phyloP scores from a whole-genome alignment of 164 flowering plant genomes.

The Magnolia kwangsiensis region DNA sequence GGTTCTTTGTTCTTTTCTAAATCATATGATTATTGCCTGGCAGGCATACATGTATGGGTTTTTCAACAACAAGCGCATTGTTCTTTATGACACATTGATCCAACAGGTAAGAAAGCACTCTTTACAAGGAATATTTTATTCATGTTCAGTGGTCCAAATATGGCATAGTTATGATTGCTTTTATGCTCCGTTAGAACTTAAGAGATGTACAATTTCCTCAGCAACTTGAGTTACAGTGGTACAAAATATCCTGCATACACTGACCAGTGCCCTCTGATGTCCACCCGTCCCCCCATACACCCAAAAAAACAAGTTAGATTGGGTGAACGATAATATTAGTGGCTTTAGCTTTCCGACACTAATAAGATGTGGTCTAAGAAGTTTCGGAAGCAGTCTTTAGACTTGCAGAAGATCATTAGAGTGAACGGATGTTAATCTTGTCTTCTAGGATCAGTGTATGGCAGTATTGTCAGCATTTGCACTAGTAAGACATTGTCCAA shows the following conservation, averaged over 20 bases:
- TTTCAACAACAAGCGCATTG: slow-evolving; percentile 95
- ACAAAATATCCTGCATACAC: background rate
- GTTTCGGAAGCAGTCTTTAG: no score
- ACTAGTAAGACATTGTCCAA: no score
- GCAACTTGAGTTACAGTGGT: background rate
- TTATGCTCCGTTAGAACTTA: background rate
- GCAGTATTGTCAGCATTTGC: no score
- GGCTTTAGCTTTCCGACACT: no score
- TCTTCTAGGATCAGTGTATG: no score
- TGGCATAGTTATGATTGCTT: background rate
- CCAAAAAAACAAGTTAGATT: no score
- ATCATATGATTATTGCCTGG: slow-evolving; percentile 5
- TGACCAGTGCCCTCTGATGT: no score
- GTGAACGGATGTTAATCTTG: no score
- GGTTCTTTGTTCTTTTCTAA: background rate
- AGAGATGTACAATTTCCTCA: background rate
- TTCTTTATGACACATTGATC: slow-evolving; percentile 90
- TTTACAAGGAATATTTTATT: background rate
- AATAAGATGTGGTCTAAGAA: no score
- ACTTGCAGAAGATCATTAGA: no score
- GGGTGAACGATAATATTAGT: no score
- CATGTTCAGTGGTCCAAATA: background rate
- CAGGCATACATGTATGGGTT: slow-evolving; percentile 99
- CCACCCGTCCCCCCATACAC: no score
- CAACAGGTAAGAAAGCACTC: slow-evolving; percentile 68